A percentile compares a stretch with the other conserved stretches of the same genome.
phyloP scores from a whole-genome alignment of 1,284 basidiomycete genomes.

The Leccinum solheimii region DNA sequence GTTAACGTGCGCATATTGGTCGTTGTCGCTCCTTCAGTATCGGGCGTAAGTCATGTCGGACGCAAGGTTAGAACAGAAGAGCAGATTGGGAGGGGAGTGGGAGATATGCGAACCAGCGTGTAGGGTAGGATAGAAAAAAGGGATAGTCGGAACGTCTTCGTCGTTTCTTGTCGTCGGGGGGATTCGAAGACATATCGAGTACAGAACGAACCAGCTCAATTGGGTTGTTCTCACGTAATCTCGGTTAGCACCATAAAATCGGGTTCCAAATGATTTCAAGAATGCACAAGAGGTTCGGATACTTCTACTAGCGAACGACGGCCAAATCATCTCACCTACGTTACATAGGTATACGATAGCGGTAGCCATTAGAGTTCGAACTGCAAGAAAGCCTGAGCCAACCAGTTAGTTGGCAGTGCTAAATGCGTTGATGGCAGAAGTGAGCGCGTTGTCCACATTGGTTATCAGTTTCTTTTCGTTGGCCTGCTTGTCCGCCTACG shows the following conservation, averaged over 20 bases:
- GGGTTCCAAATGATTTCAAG: conserved; percentile 7
- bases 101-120: conserved; percentile 58
- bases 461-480: background rate
- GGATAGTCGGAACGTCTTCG: conserved; percentile 53
- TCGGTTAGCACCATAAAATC: background rate
- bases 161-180: conserved; percentile 22
- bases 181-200: conserved; percentile 3
- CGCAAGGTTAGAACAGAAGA: conserved; percentile 6
- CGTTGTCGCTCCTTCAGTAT: conserved; percentile 69
- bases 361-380: background rate
- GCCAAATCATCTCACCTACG: background rate
- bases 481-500: background rate
- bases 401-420: background rate
- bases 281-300: background rate
- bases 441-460: background rate
- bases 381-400: too few relatives aligned
- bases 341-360: background rate
- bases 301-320: background rate
- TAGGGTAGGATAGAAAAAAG: conserved; percentile 62
- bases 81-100: background rate
- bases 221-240: background rate
- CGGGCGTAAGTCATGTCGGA: background rate
- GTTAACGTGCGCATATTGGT: conserved; percentile 78
- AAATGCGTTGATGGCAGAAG: background rate
- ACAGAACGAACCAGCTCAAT: too few relatives aligned